A percentile compares a stretch with the other conserved stretches of the same genome.
Evolutionary conservation across 768 basidiomycete genomes (phyloP).

Genomic region (Tricholoma sp.): DNA sequence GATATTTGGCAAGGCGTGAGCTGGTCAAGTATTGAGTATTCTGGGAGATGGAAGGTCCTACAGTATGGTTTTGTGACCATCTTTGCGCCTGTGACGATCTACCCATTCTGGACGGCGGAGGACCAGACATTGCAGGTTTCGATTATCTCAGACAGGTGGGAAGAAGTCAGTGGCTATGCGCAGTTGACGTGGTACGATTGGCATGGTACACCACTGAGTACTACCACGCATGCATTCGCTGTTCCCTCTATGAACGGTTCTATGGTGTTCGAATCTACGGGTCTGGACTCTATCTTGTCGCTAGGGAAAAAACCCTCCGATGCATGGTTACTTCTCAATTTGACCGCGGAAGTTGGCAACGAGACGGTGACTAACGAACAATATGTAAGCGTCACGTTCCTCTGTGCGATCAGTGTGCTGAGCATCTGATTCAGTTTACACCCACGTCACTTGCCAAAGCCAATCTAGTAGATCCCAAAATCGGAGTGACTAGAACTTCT

Average conservation of each 20-base stretch:
- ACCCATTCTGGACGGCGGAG: slow-evolving; percentile 51
- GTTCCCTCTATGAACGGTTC: slow-evolving; percentile 49
- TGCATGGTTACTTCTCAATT: slow-evolving; percentile 48
- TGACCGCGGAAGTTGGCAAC: slow-evolving; percentile 38
- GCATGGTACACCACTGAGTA: slow-evolving; percentile 35
- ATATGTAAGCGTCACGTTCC: slow-evolving; percentile 31
- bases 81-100: slow-evolving; percentile 44
- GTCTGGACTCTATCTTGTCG: slow-evolving; percentile 43
- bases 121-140: slow-evolving; percentile 44
- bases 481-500: slow-evolving; percentile 25
- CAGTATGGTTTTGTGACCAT: slow-evolving; percentile 43
- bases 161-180: slow-evolving; percentile 37
- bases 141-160: slow-evolving; percentile 50
- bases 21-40: slow-evolving; percentile 53
- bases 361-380: slow-evolving; percentile 44
- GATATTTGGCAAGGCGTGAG: slow-evolving; percentile 58
- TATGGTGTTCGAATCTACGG: slow-evolving; percentile 33
- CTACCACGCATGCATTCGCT: slow-evolving; percentile 33
- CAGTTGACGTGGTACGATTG: slow-evolving; percentile 58
- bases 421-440: slow-evolving; percentile 35
- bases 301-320: slow-evolving; percentile 32
- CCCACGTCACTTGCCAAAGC: slow-evolving; percentile 44
- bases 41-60: slow-evolving; percentile 56
- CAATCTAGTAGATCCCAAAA: slow-evolving; percentile 45
- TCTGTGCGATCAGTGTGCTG: background rate